A percentile compares a stretch with the other conserved stretches of the same genome.
Conservation (phyloP, 225 moss, liverwort and hornwort species). For the Bryoerythrophyllum caledonicum region DNA sequence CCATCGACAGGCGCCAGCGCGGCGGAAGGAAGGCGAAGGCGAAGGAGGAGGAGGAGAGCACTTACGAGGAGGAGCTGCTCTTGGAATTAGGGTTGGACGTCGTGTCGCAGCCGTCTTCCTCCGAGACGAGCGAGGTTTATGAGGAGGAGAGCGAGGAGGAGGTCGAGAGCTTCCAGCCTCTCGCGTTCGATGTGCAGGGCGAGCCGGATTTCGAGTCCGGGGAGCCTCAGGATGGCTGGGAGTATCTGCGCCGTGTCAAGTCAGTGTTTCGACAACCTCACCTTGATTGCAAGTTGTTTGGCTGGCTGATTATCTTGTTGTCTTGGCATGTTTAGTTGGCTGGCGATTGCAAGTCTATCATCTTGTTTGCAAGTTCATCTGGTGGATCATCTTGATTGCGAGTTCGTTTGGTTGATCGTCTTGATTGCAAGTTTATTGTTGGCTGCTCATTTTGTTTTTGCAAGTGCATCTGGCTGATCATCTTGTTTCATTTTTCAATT, state of each 20-base stretch:
- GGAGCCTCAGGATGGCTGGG: constrained; percentile 95
- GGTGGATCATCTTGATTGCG: not conserved
- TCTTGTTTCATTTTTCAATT: not conserved
- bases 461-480: not conserved
- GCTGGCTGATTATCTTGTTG: constrained; percentile 4
- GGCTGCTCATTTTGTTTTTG: not conserved
- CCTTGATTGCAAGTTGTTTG: too few relatives aligned
- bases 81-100: constrained; percentile 45
- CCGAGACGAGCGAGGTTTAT: constrained; percentile 38
- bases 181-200: constrained; percentile 88
- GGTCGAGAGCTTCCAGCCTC: constrained; percentile 92
- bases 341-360: not conserved
- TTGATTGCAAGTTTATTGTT: too few relatives aligned
- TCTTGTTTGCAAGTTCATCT: not conserved
- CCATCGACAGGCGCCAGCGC: constrained; percentile 57
- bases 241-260: constrained; percentile 95
- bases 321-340: not conserved
- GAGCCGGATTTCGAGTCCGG: constrained; percentile 97
- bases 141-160: constrained; percentile 70
- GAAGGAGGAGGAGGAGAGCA: constrained; percentile 22
- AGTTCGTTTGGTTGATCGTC: too few relatives aligned
- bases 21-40: constrained; percentile 35
- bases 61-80: constrained; percentile 39
- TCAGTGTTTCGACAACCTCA: constrained; percentile 21
- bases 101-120: constrained; percentile 23